Percentiles rank a stretch among this genome's conserved stretches.
Evolutionary conservation across 257 asterid species (phyloP).

Genomic region (Solanum chiquidenum): DNA sequence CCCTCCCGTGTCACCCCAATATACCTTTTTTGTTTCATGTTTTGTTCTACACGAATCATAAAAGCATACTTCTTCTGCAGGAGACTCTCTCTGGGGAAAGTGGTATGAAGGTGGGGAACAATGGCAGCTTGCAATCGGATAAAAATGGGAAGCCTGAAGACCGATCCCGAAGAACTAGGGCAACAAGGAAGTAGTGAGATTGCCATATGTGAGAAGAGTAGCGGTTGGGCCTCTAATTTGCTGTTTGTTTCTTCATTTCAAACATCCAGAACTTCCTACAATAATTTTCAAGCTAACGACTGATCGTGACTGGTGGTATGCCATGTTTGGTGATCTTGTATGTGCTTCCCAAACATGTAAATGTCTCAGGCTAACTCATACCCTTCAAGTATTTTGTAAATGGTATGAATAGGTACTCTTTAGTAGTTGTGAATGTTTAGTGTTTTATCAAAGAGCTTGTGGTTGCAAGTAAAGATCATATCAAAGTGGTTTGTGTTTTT

Average conservation of each 20-base stretch:
- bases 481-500: not conserved
- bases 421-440: not conserved
- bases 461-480: not conserved
- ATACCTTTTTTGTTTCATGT: not conserved
- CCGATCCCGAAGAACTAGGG: not conserved
- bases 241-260: not conserved
- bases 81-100: conserved; percentile 13
- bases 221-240: not conserved
- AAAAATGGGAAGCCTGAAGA: conserved; percentile 4
- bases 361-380: not conserved
- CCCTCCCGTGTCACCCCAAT: not conserved
- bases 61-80: conserved; percentile 18
- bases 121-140: conserved; percentile 14
- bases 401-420: not conserved
- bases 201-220: not conserved
- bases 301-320: not conserved
- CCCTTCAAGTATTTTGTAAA: conserved; percentile 7
- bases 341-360: conserved; percentile 10
- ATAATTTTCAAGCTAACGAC: not conserved
- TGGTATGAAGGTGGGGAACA: conserved; percentile 16
- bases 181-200: not conserved
- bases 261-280: not conserved
- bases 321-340: conserved; percentile 5
- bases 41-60: not conserved
- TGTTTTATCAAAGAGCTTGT: not conserved